Evolutionary conservation across 2,329 filamentous ascomycete species (phyloP).

Genomic region (Niveomyces coronatus): DNA sequence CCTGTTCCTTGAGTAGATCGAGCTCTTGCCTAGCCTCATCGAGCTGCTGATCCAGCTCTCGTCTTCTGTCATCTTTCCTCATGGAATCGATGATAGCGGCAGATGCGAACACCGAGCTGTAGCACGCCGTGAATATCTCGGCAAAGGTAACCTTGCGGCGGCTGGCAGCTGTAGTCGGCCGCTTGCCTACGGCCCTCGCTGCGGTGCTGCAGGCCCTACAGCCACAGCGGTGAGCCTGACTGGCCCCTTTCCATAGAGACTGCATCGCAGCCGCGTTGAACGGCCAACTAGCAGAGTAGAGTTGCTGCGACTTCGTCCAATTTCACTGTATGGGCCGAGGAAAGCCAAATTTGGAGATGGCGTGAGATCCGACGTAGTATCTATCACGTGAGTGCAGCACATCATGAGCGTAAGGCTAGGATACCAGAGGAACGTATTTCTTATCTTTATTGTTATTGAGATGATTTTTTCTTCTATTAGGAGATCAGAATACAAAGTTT

Average conservation of each 20-base stretch:
- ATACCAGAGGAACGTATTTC: too few relatives aligned
- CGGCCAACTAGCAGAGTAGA: background rate
- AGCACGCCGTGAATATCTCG: constrained; percentile 54
- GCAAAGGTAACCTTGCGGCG: constrained; percentile 39
- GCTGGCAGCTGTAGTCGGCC: constrained; percentile 37
- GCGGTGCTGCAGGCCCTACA: constrained; percentile 50
- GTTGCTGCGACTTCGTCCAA: background rate
- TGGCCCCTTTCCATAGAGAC: constrained; percentile 56
- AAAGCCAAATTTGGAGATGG: constrained; percentile 7
- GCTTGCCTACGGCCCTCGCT: constrained; percentile 37
- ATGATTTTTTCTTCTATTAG: too few relatives aligned
- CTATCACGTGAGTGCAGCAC: background rate
- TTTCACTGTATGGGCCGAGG: constrained; percentile 1
- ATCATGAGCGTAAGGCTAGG: too few relatives aligned
- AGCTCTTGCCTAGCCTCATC: constrained; percentile 42
- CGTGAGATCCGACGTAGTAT: background rate
- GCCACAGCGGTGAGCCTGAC: constrained; percentile 51
- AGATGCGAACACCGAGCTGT: constrained; percentile 56
- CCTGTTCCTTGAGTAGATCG: constrained; percentile 26
- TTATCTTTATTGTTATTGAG: too few relatives aligned
- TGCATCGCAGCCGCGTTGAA: constrained; percentile 47
- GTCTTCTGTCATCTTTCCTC: constrained; percentile 45
- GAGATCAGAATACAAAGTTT: too few relatives aligned
- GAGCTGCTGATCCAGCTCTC: constrained; percentile 52
- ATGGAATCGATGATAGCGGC: constrained; percentile 53